Base-by-base conservation (phyloP, 371 early-diverging fungal genomes). In the Zychaea mexicana region DNA sequence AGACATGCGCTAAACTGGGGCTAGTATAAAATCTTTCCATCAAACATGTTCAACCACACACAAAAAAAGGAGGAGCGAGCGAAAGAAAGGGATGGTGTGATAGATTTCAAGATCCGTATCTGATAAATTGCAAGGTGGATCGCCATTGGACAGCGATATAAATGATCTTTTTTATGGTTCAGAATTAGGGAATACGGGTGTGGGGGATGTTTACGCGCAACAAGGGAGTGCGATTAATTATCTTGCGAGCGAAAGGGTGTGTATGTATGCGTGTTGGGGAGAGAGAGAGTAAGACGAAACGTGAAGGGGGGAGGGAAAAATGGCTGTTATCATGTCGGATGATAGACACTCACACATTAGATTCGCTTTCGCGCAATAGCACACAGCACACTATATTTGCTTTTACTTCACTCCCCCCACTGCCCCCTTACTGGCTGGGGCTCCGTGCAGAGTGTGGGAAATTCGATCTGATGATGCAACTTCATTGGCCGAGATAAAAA, bases 381-480 rank as follows among this genome's bases (percentile, higher is more conserved):
- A n/a, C n/a, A n/a, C n/a, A n/a, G n/a, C 36, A 36, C 15, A 36
- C 27, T 31, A 52, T 22, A 15, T 57, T 36, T 57, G 28, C n/a
- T 30, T 30, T 26, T 46, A 8, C n/a, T 4, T 42, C 4, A 12
- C 42, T 42, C 42, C 42, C 42, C 42, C 42, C 42, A 42, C n/a
- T n/a, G n/a, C n/a, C n/a, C n/a, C 7, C 33, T 12, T 33, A 13
- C 42, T 42, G 12, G 24, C 21, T 38, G 57, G 33, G 30, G 30
- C 38, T 22, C 39, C 54, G 27, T 42, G 32, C 28, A 38, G 69
- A 42, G 24, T 60, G 55, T 62, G 67, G 67, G 70, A 67, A 66
- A 70, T 61, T 60, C 27, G 59, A 68, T 71, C 72, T 65, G 67
- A 69, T 75, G 69, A 64, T 62, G 58, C 21, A 53, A 26, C 38